Evolutionary conservation across 345 rosid genomes (phyloP).

Genomic region (Rhodamnia argentea): DNA sequence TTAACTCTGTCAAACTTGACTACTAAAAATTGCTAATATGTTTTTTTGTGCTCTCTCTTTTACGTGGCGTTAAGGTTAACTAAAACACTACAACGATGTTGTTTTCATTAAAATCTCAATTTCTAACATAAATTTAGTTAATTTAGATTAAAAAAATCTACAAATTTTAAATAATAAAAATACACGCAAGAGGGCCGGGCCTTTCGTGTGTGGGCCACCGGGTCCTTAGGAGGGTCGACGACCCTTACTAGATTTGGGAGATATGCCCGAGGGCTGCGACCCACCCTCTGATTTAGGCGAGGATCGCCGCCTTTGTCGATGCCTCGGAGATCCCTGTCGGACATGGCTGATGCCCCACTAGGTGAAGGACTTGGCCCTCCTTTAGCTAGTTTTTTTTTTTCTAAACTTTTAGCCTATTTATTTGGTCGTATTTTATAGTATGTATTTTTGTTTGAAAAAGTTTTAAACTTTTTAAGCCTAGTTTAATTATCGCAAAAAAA

Average conservation of each 20-base stretch:
- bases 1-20: not conserved
- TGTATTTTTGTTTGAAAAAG: not conserved
- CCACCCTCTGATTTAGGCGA: too few species aligned
- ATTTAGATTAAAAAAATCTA: not conserved
- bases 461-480: not conserved
- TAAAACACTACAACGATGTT: not conserved
- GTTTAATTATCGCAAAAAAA: too few species aligned
- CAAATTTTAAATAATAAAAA: fast-evolving
- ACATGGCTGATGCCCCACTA: not conserved
- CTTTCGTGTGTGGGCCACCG: too few species aligned
- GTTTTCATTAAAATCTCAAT: not conserved
- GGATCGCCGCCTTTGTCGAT: fast-evolving
- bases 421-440: not conserved
- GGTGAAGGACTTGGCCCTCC: not conserved
- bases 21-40: not conserved
- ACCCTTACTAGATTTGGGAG: not conserved
- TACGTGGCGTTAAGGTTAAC: not conserved
- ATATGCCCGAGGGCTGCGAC: too few species aligned
- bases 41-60: not conserved
- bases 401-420: not conserved
- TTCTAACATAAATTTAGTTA: not conserved
- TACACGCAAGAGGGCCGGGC: fast-evolving
- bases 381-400: fast-evolving
- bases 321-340: fast-evolving
- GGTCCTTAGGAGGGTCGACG: not conserved